These are phyloP conservation scores for Didymella keratinophila DNA, from an alignment of 2,329 filamentous ascomycete genomes.

Conservation along the genomic window DNA sequence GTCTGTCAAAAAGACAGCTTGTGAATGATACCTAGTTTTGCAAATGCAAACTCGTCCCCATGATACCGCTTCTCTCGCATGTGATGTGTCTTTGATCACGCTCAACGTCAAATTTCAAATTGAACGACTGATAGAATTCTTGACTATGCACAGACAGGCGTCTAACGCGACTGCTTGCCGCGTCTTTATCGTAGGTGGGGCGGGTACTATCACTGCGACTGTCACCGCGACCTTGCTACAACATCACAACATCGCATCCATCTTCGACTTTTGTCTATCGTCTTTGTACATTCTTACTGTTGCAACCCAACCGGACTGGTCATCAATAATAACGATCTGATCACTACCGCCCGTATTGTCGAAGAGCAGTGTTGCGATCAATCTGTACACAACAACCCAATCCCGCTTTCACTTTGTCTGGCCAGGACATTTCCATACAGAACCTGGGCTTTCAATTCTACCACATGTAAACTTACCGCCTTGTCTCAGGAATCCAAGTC, in stretches of 20 bases:
- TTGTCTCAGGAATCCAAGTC: not conserved
- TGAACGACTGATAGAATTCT: no score
- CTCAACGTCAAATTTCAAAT: no score
- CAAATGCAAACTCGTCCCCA: conserved; percentile 44
- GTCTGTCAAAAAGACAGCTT: conserved; percentile 45
- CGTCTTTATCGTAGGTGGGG: not conserved
- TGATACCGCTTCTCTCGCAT: conserved; percentile 3
- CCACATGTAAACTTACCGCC: not conserved
- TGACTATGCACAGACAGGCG: not conserved
- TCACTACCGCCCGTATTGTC: not conserved
- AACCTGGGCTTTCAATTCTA: not conserved
- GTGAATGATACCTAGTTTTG: conserved; percentile 51
- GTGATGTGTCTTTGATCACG: not conserved
- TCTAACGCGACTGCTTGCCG: not conserved
- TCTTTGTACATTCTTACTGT: not conserved
- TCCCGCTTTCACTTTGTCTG: not conserved
- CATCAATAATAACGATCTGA: not conserved
- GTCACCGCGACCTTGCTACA: not conserved
- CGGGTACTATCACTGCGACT: no score
- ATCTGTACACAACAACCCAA: not conserved
- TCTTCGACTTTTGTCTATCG: not conserved
- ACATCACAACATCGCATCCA: not conserved
- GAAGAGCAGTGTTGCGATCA: not conserved
- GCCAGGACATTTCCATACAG: not conserved
- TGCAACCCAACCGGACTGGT: not conserved